Evolutionary conservation across 164 flowering plant genomes (phyloP), one percentile per base, ranked within the genome.

Genomic region (Chimonanthus salicifolius): DNA sequence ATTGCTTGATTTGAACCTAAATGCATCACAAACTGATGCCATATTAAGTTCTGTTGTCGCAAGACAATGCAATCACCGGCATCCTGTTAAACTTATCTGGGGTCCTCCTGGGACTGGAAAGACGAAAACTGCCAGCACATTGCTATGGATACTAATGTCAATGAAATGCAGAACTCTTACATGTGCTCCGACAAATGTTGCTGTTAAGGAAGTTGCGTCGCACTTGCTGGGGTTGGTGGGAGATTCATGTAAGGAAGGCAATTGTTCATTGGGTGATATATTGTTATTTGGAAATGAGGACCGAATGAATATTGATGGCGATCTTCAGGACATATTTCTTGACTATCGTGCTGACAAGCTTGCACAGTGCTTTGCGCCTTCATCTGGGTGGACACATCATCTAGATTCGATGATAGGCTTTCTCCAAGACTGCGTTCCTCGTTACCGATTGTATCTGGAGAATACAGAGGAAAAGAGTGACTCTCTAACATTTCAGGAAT

Each of bases 71-170:
- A 6, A 66, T 5, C 86, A 86, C 68, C 77, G 70, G 73, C 50
- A 86, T 48, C 67, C 82, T 7, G 78, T 88, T 9, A 79, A 88
- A 67, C 89, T 89, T 43, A 82, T 92, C 11, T 86, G 94, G 92
- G 97, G 97, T 4, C 95, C 94, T 1, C 94, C 95, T 0, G 97
- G 95, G 7, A 90, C 97, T 0, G 97, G 97, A 8, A 92, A 92
- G 60, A 92, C 97, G 0, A 87, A 84, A 76, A 88, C 95, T 3
- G 66, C 86, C 3, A 71, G 86, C 63, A 54, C 75, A n/a, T 64
- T 92, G 81, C 85, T 90, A 0, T 71, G 73, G 67, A 47, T 11
- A 0, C 88, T 89, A n/a, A 71, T 86, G 21, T 58, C 45, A 64
- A 78, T 77, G 82, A 86, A 83, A 0, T 70, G 47, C 33, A 83